A percentile compares a stretch with the other conserved stretches of the same genome.
Conservation (phyloP, 23 red algal species). For the Rhodosorus marinus region DNA sequence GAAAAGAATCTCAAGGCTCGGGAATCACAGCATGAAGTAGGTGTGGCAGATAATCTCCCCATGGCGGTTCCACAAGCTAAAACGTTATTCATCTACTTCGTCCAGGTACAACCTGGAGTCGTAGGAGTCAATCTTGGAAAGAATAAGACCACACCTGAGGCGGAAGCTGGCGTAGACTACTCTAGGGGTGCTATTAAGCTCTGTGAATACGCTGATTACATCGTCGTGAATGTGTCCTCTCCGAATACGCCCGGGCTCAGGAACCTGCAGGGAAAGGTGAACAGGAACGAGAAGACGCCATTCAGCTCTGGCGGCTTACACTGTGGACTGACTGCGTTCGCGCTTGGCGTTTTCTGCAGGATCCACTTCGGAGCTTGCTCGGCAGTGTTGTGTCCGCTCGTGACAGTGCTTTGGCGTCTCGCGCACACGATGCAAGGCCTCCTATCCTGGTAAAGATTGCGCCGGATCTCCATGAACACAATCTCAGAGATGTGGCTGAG, state of each 20-base stretch:
- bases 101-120: slow-evolving; percentile 12
- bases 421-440: slow-evolving; percentile 11
- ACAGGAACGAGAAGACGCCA: too few species aligned
- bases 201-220: slow-evolving; percentile 54
- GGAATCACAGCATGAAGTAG: too few species aligned
- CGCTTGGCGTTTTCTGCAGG: too few species aligned
- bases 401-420: slow-evolving; percentile 7
- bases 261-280: slow-evolving; percentile 31
- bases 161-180: slow-evolving; percentile 51
- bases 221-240: slow-evolving; percentile 86
- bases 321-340: too few species aligned
- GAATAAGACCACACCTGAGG: slow-evolving; percentile 46
- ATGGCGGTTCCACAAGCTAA: too few species aligned
- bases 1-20: slow-evolving; percentile 2
- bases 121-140: slow-evolving; percentile 88
- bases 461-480: slow-evolving; percentile 50
- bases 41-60: too few species aligned
- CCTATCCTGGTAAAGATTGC: slow-evolving; percentile 83
- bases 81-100: too few species aligned
- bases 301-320: too few species aligned
- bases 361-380: too few species aligned
- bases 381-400: too few species aligned
- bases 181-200: slow-evolving; percentile 19
- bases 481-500: slow-evolving; percentile 34
- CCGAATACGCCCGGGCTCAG: slow-evolving; percentile 93